These are phyloP conservation scores for Colletotrichum siamense DNA, from an alignment of 2,329 filamentous ascomycete genomes.

Conservation along the genomic window DNA sequence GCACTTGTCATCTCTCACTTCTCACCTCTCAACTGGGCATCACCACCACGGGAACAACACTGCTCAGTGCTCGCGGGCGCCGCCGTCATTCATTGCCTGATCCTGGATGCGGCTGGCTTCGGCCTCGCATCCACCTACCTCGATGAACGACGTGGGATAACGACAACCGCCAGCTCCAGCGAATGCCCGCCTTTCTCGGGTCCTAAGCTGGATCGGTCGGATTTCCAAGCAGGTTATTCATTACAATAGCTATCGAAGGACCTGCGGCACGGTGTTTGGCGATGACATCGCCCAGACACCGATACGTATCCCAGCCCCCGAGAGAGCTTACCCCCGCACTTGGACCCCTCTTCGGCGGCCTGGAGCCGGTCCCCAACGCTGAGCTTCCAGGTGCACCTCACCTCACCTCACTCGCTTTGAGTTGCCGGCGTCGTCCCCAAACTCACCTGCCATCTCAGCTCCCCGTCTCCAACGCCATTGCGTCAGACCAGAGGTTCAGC, in stretches of 20 bases:
- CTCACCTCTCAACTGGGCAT: neutral
- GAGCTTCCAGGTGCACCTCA: neutral
- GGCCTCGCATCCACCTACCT: constrained; percentile 5
- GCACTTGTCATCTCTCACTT: constrained; percentile 9
- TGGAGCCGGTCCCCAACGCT: neutral
- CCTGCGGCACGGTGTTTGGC: neutral
- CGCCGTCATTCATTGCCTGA: constrained; percentile 3
- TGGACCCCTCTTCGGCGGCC: neutral
- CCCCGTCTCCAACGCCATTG: neutral
- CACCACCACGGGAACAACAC: neutral
- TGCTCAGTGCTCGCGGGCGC: neutral
- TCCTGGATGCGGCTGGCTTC: constrained; percentile 7
- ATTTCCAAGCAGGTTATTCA: neutral
- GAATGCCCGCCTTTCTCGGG: neutral
- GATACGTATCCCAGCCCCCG: neutral
- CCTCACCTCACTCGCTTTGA: neutral
- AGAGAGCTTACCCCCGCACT: neutral
- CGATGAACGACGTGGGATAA: neutral
- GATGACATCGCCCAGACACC: neutral
- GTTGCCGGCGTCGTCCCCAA: neutral
- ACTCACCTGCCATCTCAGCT: neutral
- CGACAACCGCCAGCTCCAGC: neutral
- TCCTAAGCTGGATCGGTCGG: neutral
- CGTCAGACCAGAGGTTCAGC: constrained; percentile 5
- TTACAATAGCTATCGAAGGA: neutral